Percentiles rank a stretch among this genome's conserved stretches.
Evolutionary conservation across 345 rosid species (phyloP).

Genomic region (Angophora floribunda): DNA sequence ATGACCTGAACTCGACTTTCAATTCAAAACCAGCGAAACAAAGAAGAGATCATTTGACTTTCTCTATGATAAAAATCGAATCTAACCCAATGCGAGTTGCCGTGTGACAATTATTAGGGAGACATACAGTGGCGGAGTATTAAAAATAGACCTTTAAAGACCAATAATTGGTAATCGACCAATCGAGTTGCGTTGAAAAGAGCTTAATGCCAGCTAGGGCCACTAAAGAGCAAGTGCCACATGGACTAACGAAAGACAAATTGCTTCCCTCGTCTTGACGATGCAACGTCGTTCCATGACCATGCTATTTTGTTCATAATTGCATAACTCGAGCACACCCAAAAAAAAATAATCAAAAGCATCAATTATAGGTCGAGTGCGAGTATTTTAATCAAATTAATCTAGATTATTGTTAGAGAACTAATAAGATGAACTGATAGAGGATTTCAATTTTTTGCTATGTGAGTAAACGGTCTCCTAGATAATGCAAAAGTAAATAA

Average conservation of each 20-base stretch:
- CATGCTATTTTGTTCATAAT: background rate
- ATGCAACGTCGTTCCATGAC: background rate
- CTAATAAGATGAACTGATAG: background rate
- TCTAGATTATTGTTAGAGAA: background rate
- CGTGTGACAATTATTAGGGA: background rate
- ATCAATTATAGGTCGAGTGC: background rate
- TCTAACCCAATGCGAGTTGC: background rate
- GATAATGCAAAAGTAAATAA: background rate
- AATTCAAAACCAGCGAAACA: rapidly evolving
- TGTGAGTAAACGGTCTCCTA: background rate
- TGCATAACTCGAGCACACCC: background rate
- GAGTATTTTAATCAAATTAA: background rate
- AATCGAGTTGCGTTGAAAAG: background rate
- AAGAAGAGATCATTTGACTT: background rate
- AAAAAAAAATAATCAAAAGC: background rate
- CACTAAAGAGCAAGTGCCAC: background rate
- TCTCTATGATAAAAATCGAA: background rate
- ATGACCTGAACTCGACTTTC: background rate
- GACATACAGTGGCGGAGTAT: background rate
- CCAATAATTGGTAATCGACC: background rate
- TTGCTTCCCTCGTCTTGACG: background rate
- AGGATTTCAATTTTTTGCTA: background rate
- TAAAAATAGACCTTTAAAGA: background rate
- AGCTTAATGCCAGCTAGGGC: background rate
- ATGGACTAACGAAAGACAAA: background rate